A percentile compares a stretch with the other conserved stretches of the same genome.
Evolutionary conservation across 164 flowering plant genomes (phyloP).

Genomic region (Umbellularia californica): DNA sequence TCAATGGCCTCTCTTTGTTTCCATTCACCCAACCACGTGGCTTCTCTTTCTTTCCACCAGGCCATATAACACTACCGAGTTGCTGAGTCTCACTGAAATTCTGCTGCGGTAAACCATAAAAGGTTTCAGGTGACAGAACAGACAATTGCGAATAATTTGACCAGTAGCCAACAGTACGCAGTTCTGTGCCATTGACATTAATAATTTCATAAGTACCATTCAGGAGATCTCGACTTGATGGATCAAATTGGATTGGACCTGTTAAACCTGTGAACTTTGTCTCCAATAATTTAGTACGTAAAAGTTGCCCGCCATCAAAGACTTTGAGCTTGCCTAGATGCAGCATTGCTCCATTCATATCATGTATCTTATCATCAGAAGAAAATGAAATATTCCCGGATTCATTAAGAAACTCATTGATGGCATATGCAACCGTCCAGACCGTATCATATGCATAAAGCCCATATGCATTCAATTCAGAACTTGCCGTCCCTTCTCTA

Average conservation of each 20-base stretch:
- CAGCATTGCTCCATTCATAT: slow-evolving; percentile 12
- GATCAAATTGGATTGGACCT: slow-evolving; percentile 48
- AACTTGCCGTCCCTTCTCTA: slow-evolving; percentile 22
- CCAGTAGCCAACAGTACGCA: slow-evolving; percentile 60
- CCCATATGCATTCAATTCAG: slow-evolving; percentile 49
- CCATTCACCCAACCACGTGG: slow-evolving; percentile 78
- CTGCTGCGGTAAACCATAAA: slow-evolving; percentile 4
- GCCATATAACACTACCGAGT: slow-evolving; percentile 54
- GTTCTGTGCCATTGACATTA: slow-evolving; percentile 27
- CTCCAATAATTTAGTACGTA: slow-evolving; percentile 29
- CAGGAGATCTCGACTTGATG: slow-evolving; percentile 29
- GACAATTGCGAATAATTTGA: slow-evolving; percentile 48
- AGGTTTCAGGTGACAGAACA: slow-evolving; percentile 33
- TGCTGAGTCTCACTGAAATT: slow-evolving; percentile 19
- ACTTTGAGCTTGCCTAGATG: slow-evolving; percentile 36
- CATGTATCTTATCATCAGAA: slow-evolving; percentile 15
- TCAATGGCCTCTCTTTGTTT: slow-evolving; percentile 39
- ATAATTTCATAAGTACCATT: slow-evolving; percentile 43
- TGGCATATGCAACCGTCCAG: slow-evolving; percentile 54
- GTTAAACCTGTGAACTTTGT: slow-evolving; percentile 54
- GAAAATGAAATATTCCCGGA: slow-evolving; percentile 45
- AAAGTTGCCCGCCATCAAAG: slow-evolving; percentile 44
- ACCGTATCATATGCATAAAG: slow-evolving; percentile 73
- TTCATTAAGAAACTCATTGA: slow-evolving; percentile 42
- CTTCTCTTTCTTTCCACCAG: slow-evolving; percentile 43